Base-by-base conservation (phyloP, 768 basidiomycete species). In the Leccinum barrowsii region DNA sequence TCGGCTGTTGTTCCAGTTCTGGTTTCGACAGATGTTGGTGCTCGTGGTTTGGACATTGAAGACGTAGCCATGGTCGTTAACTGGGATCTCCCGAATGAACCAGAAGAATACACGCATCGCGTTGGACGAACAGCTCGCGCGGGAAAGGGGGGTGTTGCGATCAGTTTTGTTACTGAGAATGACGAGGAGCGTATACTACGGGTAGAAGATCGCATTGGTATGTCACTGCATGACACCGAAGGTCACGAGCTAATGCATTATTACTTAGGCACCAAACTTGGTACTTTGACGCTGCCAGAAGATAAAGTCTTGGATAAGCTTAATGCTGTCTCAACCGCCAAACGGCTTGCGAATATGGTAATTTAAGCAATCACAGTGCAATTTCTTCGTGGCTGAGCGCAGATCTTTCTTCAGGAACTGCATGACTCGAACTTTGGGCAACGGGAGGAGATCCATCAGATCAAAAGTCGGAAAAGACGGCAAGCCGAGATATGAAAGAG, bases 61-160 rank as follows among this genome's bases (percentile, higher is more conserved):
- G 92, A 95, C 64, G 95, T 99, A 11, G 94, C 91, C 11, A 85
- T 98, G 78, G 93, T 99, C 19, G 80, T 99, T 57, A 98, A 99
- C 63, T 99, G 95, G 94, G 96, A 99, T 72, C 77, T 98, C 61
- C 97, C 97, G 13, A 79, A 81, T 12, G 86, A 88, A 68, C 81
- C 92, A 5, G 96, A 96, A 72, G 95, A 96, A 70, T 99, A 99
- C 69, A 90, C 93, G 2, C 97, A 99, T 76, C 84, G 97, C 21
- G 97, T 99, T 1, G 94, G 94, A 47, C 76, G 94, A 68, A 98
- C 94, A 22, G 94, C 94, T 30, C 86, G 94, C 65, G 90, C 89
- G 11, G 97, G 97, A 6, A 81, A 85, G 66, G 90, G 89, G 3
- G 97, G 97, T 66, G 76, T 94, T 51, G 93, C 93, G 1, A 80